Conservation (phyloP, 805 yeast genomes). For the Cyberlindnera japonica region DNA sequence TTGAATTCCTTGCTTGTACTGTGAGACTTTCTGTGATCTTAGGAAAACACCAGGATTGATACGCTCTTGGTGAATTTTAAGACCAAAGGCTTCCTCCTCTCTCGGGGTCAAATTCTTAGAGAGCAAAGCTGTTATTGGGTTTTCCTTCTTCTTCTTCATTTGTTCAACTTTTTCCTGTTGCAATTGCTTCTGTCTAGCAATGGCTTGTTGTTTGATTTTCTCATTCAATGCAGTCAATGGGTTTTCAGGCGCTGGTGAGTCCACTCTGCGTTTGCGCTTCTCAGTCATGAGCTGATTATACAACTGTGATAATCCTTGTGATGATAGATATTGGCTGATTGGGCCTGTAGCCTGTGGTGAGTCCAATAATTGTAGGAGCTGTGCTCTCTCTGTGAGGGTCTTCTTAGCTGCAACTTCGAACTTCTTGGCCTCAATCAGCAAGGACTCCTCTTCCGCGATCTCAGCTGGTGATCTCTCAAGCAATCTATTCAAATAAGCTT, state of each 20-base stretch:
- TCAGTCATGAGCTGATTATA: constrained; percentile 75
- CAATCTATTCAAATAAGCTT: constrained; percentile 71
- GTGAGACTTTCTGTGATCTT: constrained; percentile 74
- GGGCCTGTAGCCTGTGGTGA: constrained; percentile 79
- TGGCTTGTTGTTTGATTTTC: constrained; percentile 29
- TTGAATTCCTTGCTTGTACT: constrained; percentile 74
- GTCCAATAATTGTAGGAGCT: constrained; percentile 72
- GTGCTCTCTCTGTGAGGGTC: constrained; percentile 78
- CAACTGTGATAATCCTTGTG: constrained; percentile 86
- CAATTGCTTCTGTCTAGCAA: constrained; percentile 24
- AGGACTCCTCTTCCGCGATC: constrained; percentile 94
- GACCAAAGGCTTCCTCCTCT: constrained; percentile 83
- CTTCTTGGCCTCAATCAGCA: constrained; percentile 87
- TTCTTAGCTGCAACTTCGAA: constrained; percentile 91
- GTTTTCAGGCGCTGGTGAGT: constrained; percentile 38
- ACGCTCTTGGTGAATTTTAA: constrained; percentile 72
- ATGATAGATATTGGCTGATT: constrained; percentile 70
- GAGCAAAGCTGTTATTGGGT: constrained; percentile 36
- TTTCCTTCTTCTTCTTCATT: constrained; percentile 21
- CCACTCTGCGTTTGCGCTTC: constrained; percentile 50
- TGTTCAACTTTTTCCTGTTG: constrained; percentile 24
- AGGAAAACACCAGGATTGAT: constrained; percentile 68
- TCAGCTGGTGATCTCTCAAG: constrained; percentile 90
- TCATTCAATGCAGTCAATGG: constrained; percentile 42
- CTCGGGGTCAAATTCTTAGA: constrained; percentile 52